phyloP scores from a whole-genome alignment of 306 rosid genomes.

The Lagenaria siceraria region DNA sequence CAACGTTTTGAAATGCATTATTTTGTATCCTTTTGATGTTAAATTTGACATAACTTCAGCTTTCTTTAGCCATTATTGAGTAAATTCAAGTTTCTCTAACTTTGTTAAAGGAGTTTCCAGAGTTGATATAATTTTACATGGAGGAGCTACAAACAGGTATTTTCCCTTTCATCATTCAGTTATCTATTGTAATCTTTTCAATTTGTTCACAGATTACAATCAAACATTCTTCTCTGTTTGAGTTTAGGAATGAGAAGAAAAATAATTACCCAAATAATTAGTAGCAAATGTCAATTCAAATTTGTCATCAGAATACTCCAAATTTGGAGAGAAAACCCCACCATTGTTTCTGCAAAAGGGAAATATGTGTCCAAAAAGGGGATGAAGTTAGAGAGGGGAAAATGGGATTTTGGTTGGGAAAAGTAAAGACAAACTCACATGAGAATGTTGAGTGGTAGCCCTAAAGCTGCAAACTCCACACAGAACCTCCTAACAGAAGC shows the following conservation, averaged over 20 bases:
- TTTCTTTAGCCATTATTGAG: neutral
- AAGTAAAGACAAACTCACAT: conserved; percentile 32
- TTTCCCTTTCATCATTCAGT: neutral
- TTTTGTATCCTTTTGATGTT: neutral
- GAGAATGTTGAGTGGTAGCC: conserved; percentile 79
- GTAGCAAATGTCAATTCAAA: conserved; percentile 94
- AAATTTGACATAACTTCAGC: neutral
- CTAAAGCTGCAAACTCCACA: conserved; percentile 48
- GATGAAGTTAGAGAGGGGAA: neutral
- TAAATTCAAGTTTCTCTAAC: neutral
- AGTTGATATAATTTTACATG: neutral
- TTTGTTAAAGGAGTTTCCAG: neutral
- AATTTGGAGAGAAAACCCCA: conserved; percentile 56
- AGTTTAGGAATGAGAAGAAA: neutral
- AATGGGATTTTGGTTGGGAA: neutral
- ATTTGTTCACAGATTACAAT: neutral
- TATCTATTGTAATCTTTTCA: neutral
- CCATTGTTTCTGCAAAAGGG: conserved; percentile 68
- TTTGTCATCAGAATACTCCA: conserved; percentile 89
- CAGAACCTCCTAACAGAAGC: conserved; percentile 71
- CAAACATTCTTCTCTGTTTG: neutral
- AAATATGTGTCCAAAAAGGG: neutral
- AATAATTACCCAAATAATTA: conserved; percentile 68
- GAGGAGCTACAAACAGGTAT: neutral
- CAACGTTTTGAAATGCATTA: neutral